Evolutionary conservation across 2,329 filamentous ascomycete species (phyloP).

Genomic region (Diaporthe citri): DNA sequence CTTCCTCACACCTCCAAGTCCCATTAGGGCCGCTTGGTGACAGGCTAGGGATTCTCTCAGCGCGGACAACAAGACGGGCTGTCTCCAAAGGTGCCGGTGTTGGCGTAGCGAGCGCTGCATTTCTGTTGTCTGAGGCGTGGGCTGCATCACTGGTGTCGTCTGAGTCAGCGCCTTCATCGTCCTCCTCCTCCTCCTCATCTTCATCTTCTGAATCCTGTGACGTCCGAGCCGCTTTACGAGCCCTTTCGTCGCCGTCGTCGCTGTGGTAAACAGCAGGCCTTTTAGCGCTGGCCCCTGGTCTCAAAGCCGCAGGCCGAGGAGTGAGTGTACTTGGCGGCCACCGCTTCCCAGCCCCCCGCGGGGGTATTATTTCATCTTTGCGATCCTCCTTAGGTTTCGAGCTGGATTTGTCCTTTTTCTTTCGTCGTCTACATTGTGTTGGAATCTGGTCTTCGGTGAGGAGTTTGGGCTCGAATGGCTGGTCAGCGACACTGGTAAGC

Average conservation of each 20-base stretch:
- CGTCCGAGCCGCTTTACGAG: slow-evolving; percentile 50
- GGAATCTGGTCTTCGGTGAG: slow-evolving; percentile 45
- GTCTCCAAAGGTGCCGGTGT: slow-evolving; percentile 44
- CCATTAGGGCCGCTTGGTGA: slow-evolving; percentile 68
- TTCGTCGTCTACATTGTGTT: slow-evolving; percentile 44
- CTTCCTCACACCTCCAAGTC: slow-evolving; percentile 75
- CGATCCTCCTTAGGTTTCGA: background rate
- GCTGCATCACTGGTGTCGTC: slow-evolving; percentile 41
- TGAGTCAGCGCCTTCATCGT: slow-evolving; percentile 40
- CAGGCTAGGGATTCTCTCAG: slow-evolving; percentile 63
- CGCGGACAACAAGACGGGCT: slow-evolving; percentile 60
- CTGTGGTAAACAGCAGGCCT: slow-evolving; percentile 49
- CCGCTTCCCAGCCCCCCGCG: slow-evolving; percentile 33
- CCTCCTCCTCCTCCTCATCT: slow-evolving; percentile 40
- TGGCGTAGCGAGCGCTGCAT: slow-evolving; percentile 20
- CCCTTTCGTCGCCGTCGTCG: slow-evolving; percentile 53
- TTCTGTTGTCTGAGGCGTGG: slow-evolving; percentile 14
- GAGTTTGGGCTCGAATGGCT: slow-evolving; percentile 46
- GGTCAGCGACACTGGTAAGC: slow-evolving; percentile 49
- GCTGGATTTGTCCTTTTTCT: background rate
- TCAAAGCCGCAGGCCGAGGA: slow-evolving; percentile 29
- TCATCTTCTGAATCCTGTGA: slow-evolving; percentile 52
- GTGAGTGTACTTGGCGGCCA: slow-evolving; percentile 37
- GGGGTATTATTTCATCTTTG: background rate
- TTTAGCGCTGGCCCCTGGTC: slow-evolving; percentile 30